phyloP scores from a whole-genome alignment of 371 early-diverging fungal species.

The Lichtheimia ornata region DNA sequence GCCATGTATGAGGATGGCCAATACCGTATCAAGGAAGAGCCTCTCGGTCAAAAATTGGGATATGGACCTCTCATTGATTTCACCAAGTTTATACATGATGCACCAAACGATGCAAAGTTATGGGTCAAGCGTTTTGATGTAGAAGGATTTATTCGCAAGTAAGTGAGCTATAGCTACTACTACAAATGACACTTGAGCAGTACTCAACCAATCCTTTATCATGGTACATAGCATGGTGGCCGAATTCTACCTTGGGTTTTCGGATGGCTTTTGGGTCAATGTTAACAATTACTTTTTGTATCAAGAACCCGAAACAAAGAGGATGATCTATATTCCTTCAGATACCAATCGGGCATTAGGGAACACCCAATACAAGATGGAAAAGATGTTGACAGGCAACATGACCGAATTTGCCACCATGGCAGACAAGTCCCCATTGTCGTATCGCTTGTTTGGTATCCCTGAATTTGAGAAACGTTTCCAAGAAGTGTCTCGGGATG shows the following conservation, averaged over 20 bases:
- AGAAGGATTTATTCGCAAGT: constrained; percentile 20
- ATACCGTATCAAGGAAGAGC: constrained; percentile 14
- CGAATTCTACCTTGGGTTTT: constrained; percentile 19
- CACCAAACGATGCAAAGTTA: constrained; percentile 8
- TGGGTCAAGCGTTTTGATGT: constrained; percentile 19
- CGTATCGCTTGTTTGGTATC: neutral
- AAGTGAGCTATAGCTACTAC: neutral
- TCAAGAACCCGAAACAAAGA: constrained; percentile 6
- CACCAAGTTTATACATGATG: constrained; percentile 20
- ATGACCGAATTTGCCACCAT: neutral
- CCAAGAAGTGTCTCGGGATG: constrained; percentile 1
- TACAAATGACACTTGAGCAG: no score
- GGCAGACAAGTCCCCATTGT: neutral
- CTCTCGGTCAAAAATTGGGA: neutral
- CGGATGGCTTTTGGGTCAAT: constrained; percentile 19
- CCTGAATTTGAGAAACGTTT: constrained; percentile 1
- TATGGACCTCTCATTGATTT: constrained; percentile 12
- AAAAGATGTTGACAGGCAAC: constrained; percentile 6
- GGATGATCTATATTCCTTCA: constrained; percentile 11
- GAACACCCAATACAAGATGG: constrained; percentile 2
- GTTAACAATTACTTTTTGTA: constrained; percentile 27
- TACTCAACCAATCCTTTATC: neutral
- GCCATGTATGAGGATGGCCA: constrained; percentile 5
- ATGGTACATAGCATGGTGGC: constrained; percentile 23
- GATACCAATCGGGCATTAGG: constrained; percentile 9